Evolutionary conservation across 1,284 basidiomycete genomes (phyloP).

Genomic region (Ustilago sp.): DNA sequence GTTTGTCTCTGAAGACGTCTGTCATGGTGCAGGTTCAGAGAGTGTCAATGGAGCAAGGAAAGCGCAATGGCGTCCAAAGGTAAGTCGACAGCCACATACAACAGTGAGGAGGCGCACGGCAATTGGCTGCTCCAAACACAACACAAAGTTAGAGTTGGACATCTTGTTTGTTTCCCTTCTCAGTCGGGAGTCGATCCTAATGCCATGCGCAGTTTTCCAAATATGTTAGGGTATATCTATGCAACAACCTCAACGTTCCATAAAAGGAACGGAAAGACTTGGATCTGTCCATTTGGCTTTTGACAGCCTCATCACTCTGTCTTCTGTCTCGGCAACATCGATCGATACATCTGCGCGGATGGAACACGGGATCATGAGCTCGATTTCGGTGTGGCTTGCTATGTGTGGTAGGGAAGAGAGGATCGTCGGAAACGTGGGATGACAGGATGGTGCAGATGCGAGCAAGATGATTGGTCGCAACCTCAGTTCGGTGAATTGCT

Average conservation of each 20-base stretch:
- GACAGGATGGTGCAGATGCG: constrained; percentile 4
- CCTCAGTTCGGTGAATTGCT: constrained; percentile 25
- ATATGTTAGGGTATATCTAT: background rate
- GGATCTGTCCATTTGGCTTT: background rate
- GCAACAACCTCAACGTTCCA: background rate
- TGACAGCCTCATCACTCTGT: background rate
- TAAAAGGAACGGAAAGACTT: background rate
- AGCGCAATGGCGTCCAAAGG: constrained; percentile 5
- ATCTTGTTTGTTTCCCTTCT: constrained; percentile 8
- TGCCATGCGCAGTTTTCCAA: background rate
- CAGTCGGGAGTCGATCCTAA: background rate
- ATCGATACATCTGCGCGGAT: background rate
- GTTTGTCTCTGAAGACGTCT: background rate
- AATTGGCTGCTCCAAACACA: constrained; percentile 3
- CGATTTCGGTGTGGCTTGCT: background rate
- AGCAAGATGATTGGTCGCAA: constrained; percentile 9
- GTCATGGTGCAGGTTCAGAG: background rate
- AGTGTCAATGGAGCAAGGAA: background rate
- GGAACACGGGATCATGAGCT: background rate
- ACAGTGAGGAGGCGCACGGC: background rate
- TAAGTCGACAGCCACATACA: constrained; percentile 5
- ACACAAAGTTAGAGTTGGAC: constrained; percentile 10
- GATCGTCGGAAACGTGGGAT: background rate
- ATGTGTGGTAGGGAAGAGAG: background rate
- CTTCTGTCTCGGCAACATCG: background rate